Evolutionary conservation across 306 rosid species (phyloP), one percentile per base, ranked within the genome.

Genomic region (Quercus robur): DNA sequence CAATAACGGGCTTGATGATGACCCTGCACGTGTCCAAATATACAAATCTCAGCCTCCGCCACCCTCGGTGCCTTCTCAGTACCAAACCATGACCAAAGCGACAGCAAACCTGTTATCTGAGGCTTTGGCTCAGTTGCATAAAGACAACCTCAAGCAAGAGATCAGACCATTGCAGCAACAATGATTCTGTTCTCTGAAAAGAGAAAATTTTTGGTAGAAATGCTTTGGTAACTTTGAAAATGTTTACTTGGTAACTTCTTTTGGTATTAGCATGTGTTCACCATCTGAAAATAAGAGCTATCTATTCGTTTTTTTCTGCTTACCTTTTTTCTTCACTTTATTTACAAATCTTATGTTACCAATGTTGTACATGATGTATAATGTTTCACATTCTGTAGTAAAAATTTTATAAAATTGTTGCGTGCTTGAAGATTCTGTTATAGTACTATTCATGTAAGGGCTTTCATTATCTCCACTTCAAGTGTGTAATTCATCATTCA

Each of bases 1-100:
- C 58, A 74, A 61, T 67, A 67, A 84, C 70, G 88, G 77, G 35
- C 49, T 56, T 56, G 81, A 81, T 25, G 85, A 85, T 19, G 88
- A 84, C 19, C 79, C 73, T 74, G 86, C 86, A 33, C 82, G 12
- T 35, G 80, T 49, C 58, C 85, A 81, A 63, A 86, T 89, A 77
- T 91, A 89, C 86, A 91, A 91, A 83, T 89, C 93, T 79, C 93
- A 91, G 87, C 93, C 96, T 73, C 88, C 89, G 5, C 89, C 90
- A 31, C 95, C 93, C 0, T 64, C 75, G 7, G 68, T 59, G 67
- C 70, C 85, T 81, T 85, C 88, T 56, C 56, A 57, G 49, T 74
- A 59, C 80, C 80, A 76, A 83, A 80, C 80, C 80, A 70, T 74
- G 79, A 59, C 75, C 5, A 79, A 83, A 77, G 80, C 54, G 49